Percentiles rank a stretch among this genome's conserved stretches.
Evolutionary conservation across 805 yeast species (phyloP).

Genomic region (Candida pseudoglaebosa): DNA sequence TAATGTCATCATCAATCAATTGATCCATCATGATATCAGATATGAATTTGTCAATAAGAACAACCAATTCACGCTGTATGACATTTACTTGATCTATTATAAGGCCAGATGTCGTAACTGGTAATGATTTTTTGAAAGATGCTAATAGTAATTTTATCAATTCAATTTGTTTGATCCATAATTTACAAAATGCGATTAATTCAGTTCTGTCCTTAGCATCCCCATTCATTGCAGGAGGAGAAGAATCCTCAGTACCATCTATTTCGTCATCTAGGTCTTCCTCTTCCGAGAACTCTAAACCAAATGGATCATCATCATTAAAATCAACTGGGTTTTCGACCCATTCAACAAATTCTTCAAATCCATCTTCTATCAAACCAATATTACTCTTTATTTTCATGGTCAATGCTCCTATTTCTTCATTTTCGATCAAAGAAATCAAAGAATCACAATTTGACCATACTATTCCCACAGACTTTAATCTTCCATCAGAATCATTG

Average conservation of each 20-base stretch:
- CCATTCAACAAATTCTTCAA: constrained; percentile 70
- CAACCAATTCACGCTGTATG: constrained; percentile 41
- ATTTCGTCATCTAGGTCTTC: constrained; percentile 24
- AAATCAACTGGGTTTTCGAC: constrained; percentile 51
- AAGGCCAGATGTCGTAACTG: constrained; percentile 38
- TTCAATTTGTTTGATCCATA: constrained; percentile 52
- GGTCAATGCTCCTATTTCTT: constrained; percentile 52
- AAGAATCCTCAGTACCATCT: constrained; percentile 14
- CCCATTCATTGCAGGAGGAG: constrained; percentile 20
- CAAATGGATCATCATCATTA: constrained; percentile 51
- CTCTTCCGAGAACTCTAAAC: constrained; percentile 34
- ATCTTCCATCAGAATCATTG: constrained; percentile 34
- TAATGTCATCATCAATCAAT: constrained; percentile 35
- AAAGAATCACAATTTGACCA: constrained; percentile 66
- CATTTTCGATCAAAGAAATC: constrained; percentile 38
- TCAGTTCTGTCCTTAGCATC: constrained; percentile 17
- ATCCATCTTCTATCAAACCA: constrained; percentile 48
- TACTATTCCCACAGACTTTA: constrained; percentile 59
- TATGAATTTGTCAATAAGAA: constrained; percentile 53
- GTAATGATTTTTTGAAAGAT: constrained; percentile 57
- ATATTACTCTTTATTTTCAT: constrained; percentile 42
- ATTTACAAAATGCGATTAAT: constrained; percentile 37
- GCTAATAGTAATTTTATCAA: constrained; percentile 55
- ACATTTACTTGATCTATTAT: constrained; percentile 45
- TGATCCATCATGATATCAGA: constrained; percentile 51